Base-by-base conservation (phyloP, 257 asterid genomes). In the Solanum tacnaense region DNA sequence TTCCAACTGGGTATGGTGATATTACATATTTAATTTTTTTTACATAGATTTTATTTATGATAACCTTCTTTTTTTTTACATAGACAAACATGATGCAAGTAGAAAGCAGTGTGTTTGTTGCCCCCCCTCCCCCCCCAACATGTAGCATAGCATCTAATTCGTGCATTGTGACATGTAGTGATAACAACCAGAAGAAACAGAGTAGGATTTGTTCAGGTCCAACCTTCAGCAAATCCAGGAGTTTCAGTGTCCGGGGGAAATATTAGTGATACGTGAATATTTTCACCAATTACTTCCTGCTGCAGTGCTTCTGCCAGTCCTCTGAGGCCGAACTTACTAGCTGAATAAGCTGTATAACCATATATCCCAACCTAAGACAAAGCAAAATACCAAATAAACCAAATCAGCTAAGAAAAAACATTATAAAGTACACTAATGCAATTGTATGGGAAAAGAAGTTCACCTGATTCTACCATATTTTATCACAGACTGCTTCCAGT, bases 241-340 rank as follows among this genome's bases (percentile, higher is more conserved):
- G 99, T 97, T 83, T 97, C 99, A 8, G 99, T 97, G 91, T 96
- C 98, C 1, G 99, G 99, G 46, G 99, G 99, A 88, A 96, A 97
- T 88, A 97, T 92, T 78, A 97, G 95, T 44, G 99, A 95, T 86
- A 97, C 92, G 71, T 96, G 99, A 90, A 97, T 96, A 92, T 97
- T 90, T 82, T 96, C 93, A n/a, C 94, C 91, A 90, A 97, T 92
- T 36, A 93, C 91, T 92, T 97, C 99, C 32, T 97, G 99, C 87
- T 94, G 99, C 89, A 97, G 88, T 34, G 99, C 93, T 92, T 97
- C 99, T 52, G 99, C 99, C 96, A 97, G 90, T 39, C 99, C 99
- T 91, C 92, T 93, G 83, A 96, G 98, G 78, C 96, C 99, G 82
- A 96, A 97, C 89, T 97, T 97, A 89, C 96, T 94, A 36, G 99